Base-by-base conservation (phyloP, 148 eudicot genomes). In the Amaranthus palmeri region DNA sequence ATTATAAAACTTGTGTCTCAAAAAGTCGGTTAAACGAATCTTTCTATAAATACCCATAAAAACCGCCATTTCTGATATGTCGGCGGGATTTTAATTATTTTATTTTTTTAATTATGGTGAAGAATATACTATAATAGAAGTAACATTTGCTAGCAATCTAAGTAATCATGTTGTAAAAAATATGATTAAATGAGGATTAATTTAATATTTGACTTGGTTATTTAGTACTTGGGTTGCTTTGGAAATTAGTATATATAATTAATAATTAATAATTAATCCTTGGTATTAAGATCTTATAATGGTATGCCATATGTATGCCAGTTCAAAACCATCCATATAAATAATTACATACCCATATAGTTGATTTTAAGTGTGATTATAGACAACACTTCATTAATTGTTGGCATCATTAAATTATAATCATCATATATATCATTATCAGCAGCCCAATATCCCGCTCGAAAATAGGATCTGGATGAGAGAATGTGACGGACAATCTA, bases 21-120 rank as follows among this genome's bases (percentile, higher is more conserved):
- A 70, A 84, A 70, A 63, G 82, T 78, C 82, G 80, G 82, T 70
- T 81, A 64, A 73, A 7, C 41, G 68, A 65, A 59, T 78, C 81
- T 78, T 78, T 41, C 72, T 75, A 57, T 72, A 76, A 67, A 15
- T 76, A 73, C 48, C 72, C 65, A 61, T 42, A 18, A 71, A 65
- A 82, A 78, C 84, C 76, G 74, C 68, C 82, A 73, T 54, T 76
- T 82, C 78, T 74, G 83, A 80, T 82, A 60, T 73, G 85, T 83
- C 85, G 85, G 83, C 85, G 74, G 7, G 7, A 45, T 52, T 11
- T 49, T 60, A 59, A 44, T 69, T 53, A 8, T 54, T 44, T 40
- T 6, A 36, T 18, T 12, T 41, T 6, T 2, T 54, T 14, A 17
- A 14, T 70, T 62, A 63, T 25, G 13, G 67, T 55, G 46, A 65